Percentiles rank a stretch among this genome's conserved stretches.
phyloP scores from a whole-genome alignment of 2,329 filamentous ascomycete genomes.

The Cryphonectria naterciae region DNA sequence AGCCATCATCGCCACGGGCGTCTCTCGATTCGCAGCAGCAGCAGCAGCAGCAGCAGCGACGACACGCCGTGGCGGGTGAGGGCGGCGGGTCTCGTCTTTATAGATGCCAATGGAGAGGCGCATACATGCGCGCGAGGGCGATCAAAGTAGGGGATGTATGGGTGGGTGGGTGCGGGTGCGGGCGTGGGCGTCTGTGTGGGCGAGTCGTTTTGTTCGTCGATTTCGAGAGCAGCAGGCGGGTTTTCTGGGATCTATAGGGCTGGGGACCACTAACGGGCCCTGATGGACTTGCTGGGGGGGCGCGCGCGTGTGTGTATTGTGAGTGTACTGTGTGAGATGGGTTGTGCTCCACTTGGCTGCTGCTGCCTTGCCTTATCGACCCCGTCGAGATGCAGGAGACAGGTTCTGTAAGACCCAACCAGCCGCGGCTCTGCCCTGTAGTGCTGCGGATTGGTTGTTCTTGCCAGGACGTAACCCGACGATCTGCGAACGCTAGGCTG shows the following conservation, averaged over 20 bases:
- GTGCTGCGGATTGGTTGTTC: neutral
- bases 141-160: neutral
- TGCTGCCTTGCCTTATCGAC: neutral
- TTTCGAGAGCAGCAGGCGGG: neutral
- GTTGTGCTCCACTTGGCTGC: constrained; percentile 5
- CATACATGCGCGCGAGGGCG: neutral
- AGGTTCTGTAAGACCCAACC: neutral
- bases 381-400: constrained; percentile 6
- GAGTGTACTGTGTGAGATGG: neutral
- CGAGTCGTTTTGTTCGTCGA: neutral
- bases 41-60: constrained; percentile 18
- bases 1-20: constrained; percentile 24
- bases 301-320: too few relatives aligned
- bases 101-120: constrained; percentile 2
- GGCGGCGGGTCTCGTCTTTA: neutral
- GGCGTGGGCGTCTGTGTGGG: neutral
- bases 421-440: neutral
- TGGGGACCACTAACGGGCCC: constrained; percentile 1
- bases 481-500: neutral
- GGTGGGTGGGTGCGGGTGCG: neutral
- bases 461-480: neutral
- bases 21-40: constrained; percentile 19
- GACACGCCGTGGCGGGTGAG: constrained; percentile 6
- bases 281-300: neutral
- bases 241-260: neutral